Evolutionary conservation across 805 yeast species (phyloP).

Genomic region (Candida mattraensis): DNA sequence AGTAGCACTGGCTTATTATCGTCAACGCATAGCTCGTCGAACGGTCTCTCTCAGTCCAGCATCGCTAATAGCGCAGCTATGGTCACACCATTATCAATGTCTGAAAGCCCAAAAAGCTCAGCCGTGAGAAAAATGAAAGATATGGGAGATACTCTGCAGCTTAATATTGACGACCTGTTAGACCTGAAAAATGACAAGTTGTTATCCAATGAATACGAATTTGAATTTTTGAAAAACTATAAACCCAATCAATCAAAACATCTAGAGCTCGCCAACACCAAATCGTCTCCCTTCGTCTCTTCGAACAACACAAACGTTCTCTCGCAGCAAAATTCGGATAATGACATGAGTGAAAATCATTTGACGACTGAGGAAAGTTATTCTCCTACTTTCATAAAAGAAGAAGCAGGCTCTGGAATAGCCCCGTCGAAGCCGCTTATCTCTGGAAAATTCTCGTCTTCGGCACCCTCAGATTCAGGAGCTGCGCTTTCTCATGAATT

Average conservation of each 20-base stretch:
- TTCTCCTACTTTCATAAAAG: no score
- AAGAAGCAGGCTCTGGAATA: no score
- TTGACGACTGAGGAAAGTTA: no score
- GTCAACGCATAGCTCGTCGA: no score
- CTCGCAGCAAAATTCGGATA: conserved; percentile 7
- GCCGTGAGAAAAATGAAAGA: conserved; percentile 7
- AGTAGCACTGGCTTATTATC: background rate
- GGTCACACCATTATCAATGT: conserved; percentile 26
- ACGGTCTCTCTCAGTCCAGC: no score
- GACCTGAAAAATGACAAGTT: conserved; percentile 27
- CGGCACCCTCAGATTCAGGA: conserved; percentile 3
- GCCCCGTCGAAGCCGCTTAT: no score
- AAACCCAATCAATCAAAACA: conserved; percentile 7
- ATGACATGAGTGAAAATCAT: no score
- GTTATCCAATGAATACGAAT: conserved; percentile 23
- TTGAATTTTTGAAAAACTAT: conserved; percentile 23
- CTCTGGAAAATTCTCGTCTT: no score
- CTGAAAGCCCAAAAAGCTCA: conserved; percentile 22
- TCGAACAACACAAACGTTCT: conserved; percentile 24
- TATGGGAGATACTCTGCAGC: conserved; percentile 10
- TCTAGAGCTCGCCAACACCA: conserved; percentile 19
- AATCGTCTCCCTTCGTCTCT: conserved; percentile 26
- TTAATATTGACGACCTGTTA: conserved; percentile 27
- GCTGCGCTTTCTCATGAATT: conserved; percentile 3
- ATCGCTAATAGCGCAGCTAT: conserved; percentile 7